Evolutionary conservation across 257 asterid genomes (phyloP).

Genomic region (Salvia rosmarinus): DNA sequence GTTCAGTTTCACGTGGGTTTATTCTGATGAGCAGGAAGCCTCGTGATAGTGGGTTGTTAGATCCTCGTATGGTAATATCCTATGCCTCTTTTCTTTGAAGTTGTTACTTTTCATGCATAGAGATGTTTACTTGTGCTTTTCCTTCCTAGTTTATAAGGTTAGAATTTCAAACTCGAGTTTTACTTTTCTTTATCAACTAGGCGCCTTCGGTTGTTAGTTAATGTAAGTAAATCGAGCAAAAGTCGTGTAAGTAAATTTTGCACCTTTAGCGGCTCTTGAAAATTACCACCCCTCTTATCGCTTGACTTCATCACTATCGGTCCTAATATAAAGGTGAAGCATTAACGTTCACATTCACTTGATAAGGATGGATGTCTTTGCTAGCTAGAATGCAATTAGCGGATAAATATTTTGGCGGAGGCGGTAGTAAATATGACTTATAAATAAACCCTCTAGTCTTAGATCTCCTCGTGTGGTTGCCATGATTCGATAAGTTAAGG

Average conservation of each 20-base stretch:
- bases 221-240: background rate
- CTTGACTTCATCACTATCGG: background rate
- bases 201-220: background rate
- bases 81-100: conserved; percentile 4
- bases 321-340: conserved; percentile 6
- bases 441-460: conserved; percentile 6
- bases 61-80: conserved; percentile 72
- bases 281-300: background rate
- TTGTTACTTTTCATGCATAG: background rate
- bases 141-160: background rate
- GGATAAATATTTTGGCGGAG: background rate
- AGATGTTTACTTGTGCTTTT: conserved; percentile 5
- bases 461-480: background rate
- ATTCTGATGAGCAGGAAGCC: conserved; percentile 61
- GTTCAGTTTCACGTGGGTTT: conserved; percentile 65
- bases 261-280: background rate
- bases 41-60: conserved; percentile 66
- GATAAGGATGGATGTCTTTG: background rate
- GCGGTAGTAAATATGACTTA: too few species aligned
- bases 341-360: background rate
- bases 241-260: background rate
- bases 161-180: conserved; percentile 1
- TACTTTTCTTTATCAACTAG: background rate
- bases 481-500: background rate
- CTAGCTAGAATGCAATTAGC: background rate